Base-by-base conservation (phyloP, 1,284 basidiomycete species). In the Peniophora sp. region DNA sequence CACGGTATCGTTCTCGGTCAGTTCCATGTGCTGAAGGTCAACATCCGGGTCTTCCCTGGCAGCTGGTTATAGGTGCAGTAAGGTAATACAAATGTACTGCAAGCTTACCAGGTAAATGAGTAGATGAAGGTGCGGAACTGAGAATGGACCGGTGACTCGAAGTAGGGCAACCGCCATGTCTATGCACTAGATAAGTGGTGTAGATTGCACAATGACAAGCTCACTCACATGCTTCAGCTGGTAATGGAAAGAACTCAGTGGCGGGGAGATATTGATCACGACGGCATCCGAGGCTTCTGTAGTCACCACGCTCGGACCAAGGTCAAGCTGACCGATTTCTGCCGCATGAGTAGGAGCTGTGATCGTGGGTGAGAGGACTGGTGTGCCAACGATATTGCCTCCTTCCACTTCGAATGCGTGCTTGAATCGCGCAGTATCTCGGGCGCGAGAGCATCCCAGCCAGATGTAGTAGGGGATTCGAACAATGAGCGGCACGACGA, bases 81-180 rank as follows among this genome's bases (percentile, higher is more conserved):
- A 44, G 41, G 12, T 19, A 44, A n/a, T 36, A n/a, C 34, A 10
- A 39, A n/a, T 6, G 17, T 5, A 45, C n/a, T n/a, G n/a, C n/a
- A n/a, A n/a, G n/a, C 52, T 36, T 55, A 72, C 75, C 88, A 45
- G 10, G 86, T 89, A 56, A 81, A 81, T 11, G 70, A 76, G 65
- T 89, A 89, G 58, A 89, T 84, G 63, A 85, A 88, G 0, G 84
- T 81, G 51, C 88, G 73, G 64, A 92, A 92, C 59, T 87, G 79
- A 61, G 83, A 79, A 68, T 89, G 86, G 23, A 86, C 75, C 39
- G 81, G 77, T 49, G 82, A 77, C 61, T 88, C 83, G 48, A 87
- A 78, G 61, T 89, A 92, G 0, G 89, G 89, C n/a, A 92, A 70
- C 36, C 89, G 71, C 81, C 82, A 85, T 5, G 76, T 72, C 78